Evolutionary conservation across 257 asterid species (phyloP).

Genomic region (Craterostigma plantagineum): DNA sequence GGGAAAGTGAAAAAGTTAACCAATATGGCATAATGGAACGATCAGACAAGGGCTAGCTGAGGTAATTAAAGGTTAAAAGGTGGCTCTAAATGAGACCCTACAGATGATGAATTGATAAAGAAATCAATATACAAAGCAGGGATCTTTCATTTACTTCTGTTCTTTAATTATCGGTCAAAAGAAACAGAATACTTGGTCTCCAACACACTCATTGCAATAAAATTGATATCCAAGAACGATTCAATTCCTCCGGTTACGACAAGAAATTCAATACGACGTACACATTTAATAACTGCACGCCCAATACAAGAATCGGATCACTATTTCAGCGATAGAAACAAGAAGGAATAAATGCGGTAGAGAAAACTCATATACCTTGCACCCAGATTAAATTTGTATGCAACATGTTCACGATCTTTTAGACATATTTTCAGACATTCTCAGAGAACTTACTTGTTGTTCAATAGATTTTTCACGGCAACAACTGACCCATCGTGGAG

Average conservation of each 20-base stretch:
- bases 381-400: conserved; percentile 1
- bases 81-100: not conserved
- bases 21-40: conserved; percentile 7
- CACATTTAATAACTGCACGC: not conserved
- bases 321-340: no score
- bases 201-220: conserved; percentile 9
- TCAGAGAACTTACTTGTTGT: conserved; percentile 37
- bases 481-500: conserved; percentile 32
- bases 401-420: no score
- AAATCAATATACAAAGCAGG: conserved; percentile 13
- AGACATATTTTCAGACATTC: no score
- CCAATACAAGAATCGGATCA: no score
- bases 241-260: conserved; percentile 10
- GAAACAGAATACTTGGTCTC: conserved; percentile 10
- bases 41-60: not conserved
- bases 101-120: not conserved
- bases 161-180: conserved; percentile 11
- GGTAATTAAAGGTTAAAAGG: conserved; percentile 8
- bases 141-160: conserved; percentile 18
- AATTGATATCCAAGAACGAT: conserved; percentile 29
- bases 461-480: conserved; percentile 48
- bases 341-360: no score
- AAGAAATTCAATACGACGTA: conserved; percentile 7
- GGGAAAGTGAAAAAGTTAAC: conserved; percentile 4
- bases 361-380: no score